Evolutionary conservation across 2,329 filamentous ascomycete species (phyloP), one percentile per base, ranked within the genome.

Genomic region (Fusarium chuoi): DNA sequence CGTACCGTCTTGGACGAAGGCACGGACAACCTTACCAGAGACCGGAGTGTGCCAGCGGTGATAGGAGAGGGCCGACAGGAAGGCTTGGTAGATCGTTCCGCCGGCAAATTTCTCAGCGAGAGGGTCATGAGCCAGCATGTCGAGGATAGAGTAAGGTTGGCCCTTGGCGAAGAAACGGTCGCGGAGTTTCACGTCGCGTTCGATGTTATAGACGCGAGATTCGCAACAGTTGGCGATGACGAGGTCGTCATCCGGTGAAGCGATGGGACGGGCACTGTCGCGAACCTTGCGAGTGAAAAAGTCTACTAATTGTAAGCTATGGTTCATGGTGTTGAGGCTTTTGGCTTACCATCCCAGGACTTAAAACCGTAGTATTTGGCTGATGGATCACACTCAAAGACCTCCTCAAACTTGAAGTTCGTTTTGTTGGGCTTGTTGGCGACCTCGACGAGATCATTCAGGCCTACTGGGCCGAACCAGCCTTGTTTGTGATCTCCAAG

Each of bases 41-140:
- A 94, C 87, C n/a, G 92, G 92, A 1, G 89, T 80, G 81, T 94
- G 91, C 92, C 92, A 94, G 33, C 92, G 87, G 80, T 94, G 92
- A 79, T 94, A 94, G 48, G 88, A 91, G 59, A 92, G 81, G 1
- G 90, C 89, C 13, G 87, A 90, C 7, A 94, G 82, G 78, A 92
- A 94, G 0, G 91, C 92, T 77, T 94, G 92, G 80, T 93, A 94
- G 35, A 94, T 84, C 0, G 90, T 93, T 3, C 89, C 92, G 11
- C 88, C 89, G 1, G 84, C 86, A 73, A 93, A 94, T 3, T 88
- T 77, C 13, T 83, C 74, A 1, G 89, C 83, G 2, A 89, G 79
- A 0, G 83, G 77, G 73, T 92, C 89, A 74, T 89, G 82, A 1
- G 83, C 87, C 7, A 94, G 83, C 89, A 93, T 92, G 78, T 92